Evolutionary conservation across 1,284 basidiomycete species (phyloP), one percentile per base, ranked within the genome.

Genomic region (Golubevia pallescens): DNA sequence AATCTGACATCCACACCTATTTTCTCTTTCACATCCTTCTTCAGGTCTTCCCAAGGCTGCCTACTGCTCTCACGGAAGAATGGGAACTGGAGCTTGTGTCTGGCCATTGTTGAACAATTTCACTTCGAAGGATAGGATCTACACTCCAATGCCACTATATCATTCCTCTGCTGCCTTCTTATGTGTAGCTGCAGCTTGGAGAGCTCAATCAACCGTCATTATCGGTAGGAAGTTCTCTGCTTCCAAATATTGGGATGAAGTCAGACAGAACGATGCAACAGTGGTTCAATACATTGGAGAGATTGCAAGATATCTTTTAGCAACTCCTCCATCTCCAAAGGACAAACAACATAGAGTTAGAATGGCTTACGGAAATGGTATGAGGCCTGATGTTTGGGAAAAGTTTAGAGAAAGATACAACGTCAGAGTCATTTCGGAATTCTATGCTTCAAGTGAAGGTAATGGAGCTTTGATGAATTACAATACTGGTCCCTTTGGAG

Each of bases 341-440:
- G 85, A 86, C 75, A 85, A 81, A 77, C 58, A 84, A 58, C 85
- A 86, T 73, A 77, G 74, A 3, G 82, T 86, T n/a, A 66, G 73
- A n/a, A 74, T 86, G 70, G 84, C 83, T n/a, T 86, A 86, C 62
- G 85, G 85, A 0, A 86, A 86, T 69, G 85, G 85, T 3, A 84
- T 83, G 75, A 70, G 85, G 1, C 80, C 73, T 34, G 85, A 86
- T 28, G 85, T 86, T 0, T 86, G 85, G 85, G 73, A 81, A 28
- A 80, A 76, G 61, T 86, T 86, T 78, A 63, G 84, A 7, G 80
- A 86, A 32, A 61, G 85, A 0, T 86, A 78, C 61, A 80, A 77
- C 23, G 80, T 86, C 0, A 61, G 60, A 2, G 58, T 64, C 56
- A 85, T 86, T 63, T 71, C 73, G 3, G 85, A 86, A 55, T 86